A percentile compares a stretch with the other conserved stretches of the same genome.
These are phyloP conservation scores for Amaranthus tricolor DNA, from an alignment of 179 eudicot genomes.

Conservation along the genomic window DNA sequence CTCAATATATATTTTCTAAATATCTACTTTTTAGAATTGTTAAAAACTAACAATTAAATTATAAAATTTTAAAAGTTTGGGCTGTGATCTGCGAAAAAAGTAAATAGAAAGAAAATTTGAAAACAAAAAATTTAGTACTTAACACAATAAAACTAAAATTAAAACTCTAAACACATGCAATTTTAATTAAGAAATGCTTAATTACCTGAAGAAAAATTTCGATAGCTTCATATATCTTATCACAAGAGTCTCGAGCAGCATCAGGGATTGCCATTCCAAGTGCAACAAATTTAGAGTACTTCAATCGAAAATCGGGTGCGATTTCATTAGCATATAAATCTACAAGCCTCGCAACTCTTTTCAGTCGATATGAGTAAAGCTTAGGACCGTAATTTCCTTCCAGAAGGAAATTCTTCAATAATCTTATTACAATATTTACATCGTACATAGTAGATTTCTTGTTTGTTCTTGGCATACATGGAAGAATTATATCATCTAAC, in stretches of 20 bases:
- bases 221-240: constrained; percentile 35
- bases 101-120: background rate
- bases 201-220: constrained; percentile 41
- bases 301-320: constrained; percentile 33
- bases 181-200: background rate
- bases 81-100: no score
- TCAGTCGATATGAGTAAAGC: constrained; percentile 29
- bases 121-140: background rate
- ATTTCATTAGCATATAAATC: constrained; percentile 38
- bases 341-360: constrained; percentile 33
- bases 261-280: constrained; percentile 32
- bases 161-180: no score
- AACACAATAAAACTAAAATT: background rate
- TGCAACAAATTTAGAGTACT: constrained; percentile 34
- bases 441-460: constrained; percentile 19
- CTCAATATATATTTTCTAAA: no score
- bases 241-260: constrained; percentile 36
- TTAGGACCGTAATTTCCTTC: constrained; percentile 20
- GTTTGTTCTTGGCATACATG: constrained; percentile 16
- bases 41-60: background rate
- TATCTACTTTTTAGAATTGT: no score
- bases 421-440: constrained; percentile 32
- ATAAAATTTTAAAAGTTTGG: background rate
- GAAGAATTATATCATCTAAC: constrained; percentile 36
- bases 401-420: constrained; percentile 30